Evolutionary conservation across 2,329 filamentous ascomycete species (phyloP), one percentile per base, ranked within the genome.

Genomic region (Colletotrichum camelliae): DNA sequence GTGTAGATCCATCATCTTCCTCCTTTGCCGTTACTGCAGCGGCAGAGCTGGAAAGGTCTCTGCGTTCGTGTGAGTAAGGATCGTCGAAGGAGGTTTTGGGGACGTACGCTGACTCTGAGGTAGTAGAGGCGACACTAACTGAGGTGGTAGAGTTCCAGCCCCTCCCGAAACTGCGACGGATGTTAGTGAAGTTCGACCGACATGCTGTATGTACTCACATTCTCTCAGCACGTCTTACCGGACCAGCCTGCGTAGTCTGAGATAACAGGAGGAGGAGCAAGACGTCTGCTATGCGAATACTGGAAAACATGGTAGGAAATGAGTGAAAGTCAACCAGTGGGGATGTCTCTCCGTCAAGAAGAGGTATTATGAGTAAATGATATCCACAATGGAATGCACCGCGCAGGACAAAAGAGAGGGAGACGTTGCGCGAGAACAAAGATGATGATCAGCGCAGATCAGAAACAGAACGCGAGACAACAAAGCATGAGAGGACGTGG

Each of bases 161-260:
- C 18, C 58, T 55, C 24, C 35, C 37, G 10, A 52, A 60, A 18
- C 70, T 76, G 48, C 16, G 13, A 21, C 4, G 6, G 13, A 27
- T 29, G 48, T 76, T 15, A 74, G 58, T 13, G 10, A 4, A 29
- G 16, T 10, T 24, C 31, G 8, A 10, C 10, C 2, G 4, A 31
- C 12, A 9, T 13, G 7, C 27, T 43, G 43, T 21, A 24, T 39
- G 3, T 55, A 75, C 71, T 48, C 5, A 76, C 74, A 75, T 52
- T 35, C 66, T 77, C 61, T 66, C 72, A 15, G 31, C 69, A 66
- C 75, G 77, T 55, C 75, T 77, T 52, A 78, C 35, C 52, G 77
- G 77, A 58, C 77, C 77, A 29, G 77, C 77, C 75, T 77, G 77
- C 77, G 77, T 65, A 62, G 66, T 68, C n/a, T 77, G 67, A 60